phyloP scores from a whole-genome alignment of 345 rosid genomes.

The Hibiscus trionum region DNA sequence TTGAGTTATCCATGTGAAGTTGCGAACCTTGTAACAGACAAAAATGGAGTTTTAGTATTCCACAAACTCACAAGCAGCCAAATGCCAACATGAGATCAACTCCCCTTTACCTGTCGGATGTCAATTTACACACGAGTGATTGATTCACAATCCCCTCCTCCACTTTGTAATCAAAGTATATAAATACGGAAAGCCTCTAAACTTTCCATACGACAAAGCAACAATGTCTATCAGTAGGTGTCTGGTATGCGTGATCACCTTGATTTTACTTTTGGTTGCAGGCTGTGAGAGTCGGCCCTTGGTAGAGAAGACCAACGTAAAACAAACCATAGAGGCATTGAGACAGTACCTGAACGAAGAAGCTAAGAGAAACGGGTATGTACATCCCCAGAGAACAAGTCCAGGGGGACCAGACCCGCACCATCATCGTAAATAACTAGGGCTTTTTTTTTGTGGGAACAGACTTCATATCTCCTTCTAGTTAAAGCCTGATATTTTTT shows the following conservation, averaged over 20 bases:
- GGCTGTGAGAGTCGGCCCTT: conserved; percentile 16
- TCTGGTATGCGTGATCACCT: neutral
- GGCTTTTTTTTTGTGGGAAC: neutral
- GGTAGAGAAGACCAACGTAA: conserved; percentile 13
- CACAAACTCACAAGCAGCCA: conserved; percentile 1
- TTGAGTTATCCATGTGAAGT: neutral
- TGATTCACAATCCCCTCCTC: neutral
- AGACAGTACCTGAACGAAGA: conserved; percentile 13
- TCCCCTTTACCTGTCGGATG: conserved; percentile 1
- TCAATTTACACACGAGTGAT: conserved; percentile 2
- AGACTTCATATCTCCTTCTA: neutral
- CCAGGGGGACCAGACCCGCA: conserved; percentile 57
- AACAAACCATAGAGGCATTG: conserved; percentile 16
- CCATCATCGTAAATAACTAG: conserved; percentile 31
- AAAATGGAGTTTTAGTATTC: neutral
- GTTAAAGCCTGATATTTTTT: neutral
- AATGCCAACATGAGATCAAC: neutral
- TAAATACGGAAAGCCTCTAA: neutral
- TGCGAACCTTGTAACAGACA: neutral
- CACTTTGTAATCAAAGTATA: neutral
- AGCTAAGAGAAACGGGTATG: neutral
- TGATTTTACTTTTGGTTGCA: conserved; percentile 11
- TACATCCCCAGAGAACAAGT: conserved; percentile 12
- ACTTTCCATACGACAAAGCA: neutral
- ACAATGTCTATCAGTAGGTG: neutral